phyloP scores from a whole-genome alignment of 2,329 filamentous ascomycete genomes.

The Penicillium brasilianum region DNA sequence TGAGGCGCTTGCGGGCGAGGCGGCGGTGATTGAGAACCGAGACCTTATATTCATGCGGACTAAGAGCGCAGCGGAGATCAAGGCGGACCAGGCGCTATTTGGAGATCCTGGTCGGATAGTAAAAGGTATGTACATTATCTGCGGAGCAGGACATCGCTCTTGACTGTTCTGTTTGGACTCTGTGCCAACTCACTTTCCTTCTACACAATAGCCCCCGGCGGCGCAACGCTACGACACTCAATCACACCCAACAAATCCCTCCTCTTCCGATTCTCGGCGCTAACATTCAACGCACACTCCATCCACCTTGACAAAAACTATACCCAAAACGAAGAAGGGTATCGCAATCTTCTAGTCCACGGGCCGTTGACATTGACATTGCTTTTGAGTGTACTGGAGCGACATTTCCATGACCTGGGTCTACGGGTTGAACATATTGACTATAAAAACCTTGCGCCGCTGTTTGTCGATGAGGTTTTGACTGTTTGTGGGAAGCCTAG shows the following conservation, averaged over 20 bases:
- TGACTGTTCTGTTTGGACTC: background rate
- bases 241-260: conserved; percentile 71
- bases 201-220: conserved; percentile 49
- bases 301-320: conserved; percentile 84
- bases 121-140: conserved; percentile 41
- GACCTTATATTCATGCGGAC: conserved; percentile 68
- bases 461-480: conserved; percentile 76
- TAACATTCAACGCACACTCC: conserved; percentile 89
- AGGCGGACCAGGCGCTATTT: conserved; percentile 32
- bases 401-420: conserved; percentile 53
- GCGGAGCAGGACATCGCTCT: background rate
- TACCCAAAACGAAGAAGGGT: conserved; percentile 72
- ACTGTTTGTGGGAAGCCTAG: conserved; percentile 68
- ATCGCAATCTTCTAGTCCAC: conserved; percentile 78
- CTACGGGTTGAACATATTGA: conserved; percentile 62
- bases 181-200: conserved; percentile 26
- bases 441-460: conserved; percentile 80
- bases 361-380: conserved; percentile 81
- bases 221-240: conserved; percentile 61
- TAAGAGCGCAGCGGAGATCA: conserved; percentile 46
- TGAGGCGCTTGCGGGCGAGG: conserved; percentile 50
- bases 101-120: conserved; percentile 35
- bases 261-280: conserved; percentile 86
- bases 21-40: conserved; percentile 61
- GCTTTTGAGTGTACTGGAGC: conserved; percentile 70